Conservation (phyloP, 257 asterid genomes). For the Plectranthus barbatus region DNA sequence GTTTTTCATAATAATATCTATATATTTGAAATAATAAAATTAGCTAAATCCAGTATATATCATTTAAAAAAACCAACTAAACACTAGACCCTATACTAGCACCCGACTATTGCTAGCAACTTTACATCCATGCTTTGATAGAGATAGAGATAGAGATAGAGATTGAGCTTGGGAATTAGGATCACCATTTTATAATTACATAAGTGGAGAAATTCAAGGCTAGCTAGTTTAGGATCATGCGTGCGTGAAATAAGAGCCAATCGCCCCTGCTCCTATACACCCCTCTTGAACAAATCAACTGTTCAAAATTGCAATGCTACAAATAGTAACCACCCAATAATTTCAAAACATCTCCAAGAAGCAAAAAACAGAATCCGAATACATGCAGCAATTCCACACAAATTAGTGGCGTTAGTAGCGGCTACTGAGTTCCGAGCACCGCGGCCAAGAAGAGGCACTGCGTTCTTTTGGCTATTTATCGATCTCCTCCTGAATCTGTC, state of each 20-base stretch:
- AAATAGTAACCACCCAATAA: constrained; percentile 2
- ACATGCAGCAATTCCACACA: background rate
- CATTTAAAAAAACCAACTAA: no score
- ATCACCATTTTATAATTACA: background rate
- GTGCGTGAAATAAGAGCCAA: background rate
- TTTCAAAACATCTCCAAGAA: background rate
- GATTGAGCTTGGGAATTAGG: no score
- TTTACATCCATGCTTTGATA: no score
- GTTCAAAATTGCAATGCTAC: constrained; percentile 19
- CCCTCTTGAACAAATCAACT: constrained; percentile 12
- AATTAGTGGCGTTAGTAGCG: constrained; percentile 2
- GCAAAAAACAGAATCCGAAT: background rate
- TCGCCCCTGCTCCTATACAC: constrained; percentile 16
- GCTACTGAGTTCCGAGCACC: background rate
- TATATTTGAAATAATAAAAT: no score
- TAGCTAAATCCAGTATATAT: no score
- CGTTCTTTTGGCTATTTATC: constrained; percentile 31
- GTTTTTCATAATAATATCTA: no score
- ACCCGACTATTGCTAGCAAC: no score
- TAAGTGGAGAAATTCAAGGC: background rate
- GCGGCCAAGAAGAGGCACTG: background rate
- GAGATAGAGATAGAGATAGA: no score
- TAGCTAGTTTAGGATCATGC: no score
- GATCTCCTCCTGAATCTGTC: constrained; percentile 60
- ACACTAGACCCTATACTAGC: no score